A percentile compares a stretch with the other conserved stretches of the same genome.
These are phyloP conservation scores for Chenopodium formosanum DNA, from an alignment of 148 eudicot genomes.

Conservation along the genomic window DNA sequence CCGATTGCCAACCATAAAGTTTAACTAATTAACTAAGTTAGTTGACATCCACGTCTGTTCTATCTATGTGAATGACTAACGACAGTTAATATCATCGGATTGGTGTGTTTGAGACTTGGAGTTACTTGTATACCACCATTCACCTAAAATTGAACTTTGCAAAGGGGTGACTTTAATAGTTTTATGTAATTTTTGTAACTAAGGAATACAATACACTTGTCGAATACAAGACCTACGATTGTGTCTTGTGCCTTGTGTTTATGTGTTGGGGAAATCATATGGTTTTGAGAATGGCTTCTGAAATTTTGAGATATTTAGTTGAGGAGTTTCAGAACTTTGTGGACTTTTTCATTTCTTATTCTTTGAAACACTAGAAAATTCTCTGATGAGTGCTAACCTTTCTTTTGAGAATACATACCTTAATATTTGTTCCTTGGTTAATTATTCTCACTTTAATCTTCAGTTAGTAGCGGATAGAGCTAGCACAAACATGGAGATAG, in stretches of 20 bases:
- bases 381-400: not conserved
- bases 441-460: not conserved
- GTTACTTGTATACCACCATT: no score
- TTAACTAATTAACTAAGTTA: no score
- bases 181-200: not conserved
- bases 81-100: no score
- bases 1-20: no score
- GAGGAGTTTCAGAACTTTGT: not conserved
- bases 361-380: not conserved
- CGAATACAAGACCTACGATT: not conserved
- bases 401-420: not conserved
- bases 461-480: constrained; percentile 7
- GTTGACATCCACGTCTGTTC: no score
- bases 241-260: not conserved
- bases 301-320: not conserved
- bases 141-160: not conserved
- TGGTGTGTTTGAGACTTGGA: no score
- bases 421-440: not conserved
- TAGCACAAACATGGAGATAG: constrained; percentile 23
- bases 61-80: no score
- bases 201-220: not conserved
- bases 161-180: not conserved
- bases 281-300: not conserved
- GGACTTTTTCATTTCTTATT: not conserved
- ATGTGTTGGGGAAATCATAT: not conserved